phyloP scores from a whole-genome alignment of 768 basidiomycete species.

The Mycena latifolia region DNA sequence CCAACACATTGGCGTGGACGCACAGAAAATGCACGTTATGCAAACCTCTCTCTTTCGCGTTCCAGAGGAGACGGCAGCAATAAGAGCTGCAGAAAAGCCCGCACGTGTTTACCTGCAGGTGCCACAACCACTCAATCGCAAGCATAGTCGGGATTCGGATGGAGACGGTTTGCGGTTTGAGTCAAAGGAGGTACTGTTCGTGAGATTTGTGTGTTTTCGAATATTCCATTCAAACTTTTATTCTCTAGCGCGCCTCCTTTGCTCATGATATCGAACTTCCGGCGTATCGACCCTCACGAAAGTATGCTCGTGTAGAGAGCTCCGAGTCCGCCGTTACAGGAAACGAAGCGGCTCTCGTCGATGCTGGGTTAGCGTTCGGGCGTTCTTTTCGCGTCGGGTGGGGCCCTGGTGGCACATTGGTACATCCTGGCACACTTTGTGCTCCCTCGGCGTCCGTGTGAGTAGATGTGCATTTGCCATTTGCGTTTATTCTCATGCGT shows the following conservation, averaged over 20 bases:
- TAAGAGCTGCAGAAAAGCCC: constrained; percentile 65
- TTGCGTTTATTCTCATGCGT: constrained; percentile 18
- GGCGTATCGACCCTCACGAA: constrained; percentile 79
- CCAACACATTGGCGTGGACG: constrained; percentile 80
- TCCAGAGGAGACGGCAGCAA: constrained; percentile 78
- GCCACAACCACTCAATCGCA: constrained; percentile 63
- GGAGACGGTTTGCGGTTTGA: constrained; percentile 75
- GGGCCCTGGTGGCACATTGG: constrained; percentile 84
- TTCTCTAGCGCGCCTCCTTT: constrained; percentile 79
- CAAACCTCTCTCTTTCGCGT: constrained; percentile 88
- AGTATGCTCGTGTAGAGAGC: constrained; percentile 81
- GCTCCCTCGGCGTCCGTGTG: constrained; percentile 65
- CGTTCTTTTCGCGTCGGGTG: constrained; percentile 92
- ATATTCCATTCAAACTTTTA: neutral
- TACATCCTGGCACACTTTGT: constrained; percentile 83
- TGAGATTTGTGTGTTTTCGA: constrained; percentile 17
- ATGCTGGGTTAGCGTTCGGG: constrained; percentile 89
- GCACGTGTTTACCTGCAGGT: constrained; percentile 49
- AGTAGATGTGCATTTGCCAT: constrained; percentile 43
- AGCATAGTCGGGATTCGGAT: constrained; percentile 85
- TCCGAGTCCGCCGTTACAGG: constrained; percentile 75
- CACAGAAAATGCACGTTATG: constrained; percentile 94
- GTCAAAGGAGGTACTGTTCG: constrained; percentile 66
- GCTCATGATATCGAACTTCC: constrained; percentile 78
- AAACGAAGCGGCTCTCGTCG: constrained; percentile 74